phyloP scores from a whole-genome alignment of 1,139 yeast genomes.

The Geotrichum macrosporum region DNA sequence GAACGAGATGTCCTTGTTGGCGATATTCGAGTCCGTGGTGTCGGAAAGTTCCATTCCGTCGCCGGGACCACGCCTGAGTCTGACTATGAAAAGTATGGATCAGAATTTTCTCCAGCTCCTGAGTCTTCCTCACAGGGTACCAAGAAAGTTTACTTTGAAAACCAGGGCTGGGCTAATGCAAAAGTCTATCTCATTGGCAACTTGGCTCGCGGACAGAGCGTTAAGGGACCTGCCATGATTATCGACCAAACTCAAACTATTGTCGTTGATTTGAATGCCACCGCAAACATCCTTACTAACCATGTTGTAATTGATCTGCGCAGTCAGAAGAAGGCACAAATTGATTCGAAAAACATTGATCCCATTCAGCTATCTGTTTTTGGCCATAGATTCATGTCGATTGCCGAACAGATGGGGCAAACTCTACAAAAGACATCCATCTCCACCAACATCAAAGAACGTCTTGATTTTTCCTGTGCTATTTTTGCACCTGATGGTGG shows the following conservation, averaged over 20 bases:
- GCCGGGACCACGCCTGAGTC: constrained; percentile 25
- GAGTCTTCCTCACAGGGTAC: constrained; percentile 26
- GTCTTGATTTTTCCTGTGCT: constrained; percentile 83
- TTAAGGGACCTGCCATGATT: constrained; percentile 76
- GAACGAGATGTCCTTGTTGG: constrained; percentile 67
- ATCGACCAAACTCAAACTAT: constrained; percentile 87
- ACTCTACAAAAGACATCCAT: constrained; percentile 76
- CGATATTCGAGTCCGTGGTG: constrained; percentile 71
- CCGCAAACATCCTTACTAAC: constrained; percentile 59
- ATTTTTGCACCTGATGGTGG: constrained; percentile 71
- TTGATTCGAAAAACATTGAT: constrained; percentile 44
- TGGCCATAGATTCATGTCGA: constrained; percentile 81
- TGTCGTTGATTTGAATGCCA: constrained; percentile 64
- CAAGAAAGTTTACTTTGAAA: constrained; percentile 44
- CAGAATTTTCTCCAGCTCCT: constrained; percentile 14
- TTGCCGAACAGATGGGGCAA: constrained; percentile 87
- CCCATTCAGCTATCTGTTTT: constrained; percentile 73
- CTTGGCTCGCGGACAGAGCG: constrained; percentile 49
- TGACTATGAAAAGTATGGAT: constrained; percentile 16
- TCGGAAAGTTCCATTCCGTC: constrained; percentile 44
- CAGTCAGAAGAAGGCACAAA: constrained; percentile 28
- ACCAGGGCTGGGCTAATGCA: constrained; percentile 48
- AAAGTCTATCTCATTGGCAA: constrained; percentile 50
- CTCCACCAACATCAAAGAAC: constrained; percentile 80
- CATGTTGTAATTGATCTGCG: constrained; percentile 49